Base-by-base conservation (phyloP, 2,329 filamentous ascomycete species). In the Tolypocladium nubicola region DNA sequence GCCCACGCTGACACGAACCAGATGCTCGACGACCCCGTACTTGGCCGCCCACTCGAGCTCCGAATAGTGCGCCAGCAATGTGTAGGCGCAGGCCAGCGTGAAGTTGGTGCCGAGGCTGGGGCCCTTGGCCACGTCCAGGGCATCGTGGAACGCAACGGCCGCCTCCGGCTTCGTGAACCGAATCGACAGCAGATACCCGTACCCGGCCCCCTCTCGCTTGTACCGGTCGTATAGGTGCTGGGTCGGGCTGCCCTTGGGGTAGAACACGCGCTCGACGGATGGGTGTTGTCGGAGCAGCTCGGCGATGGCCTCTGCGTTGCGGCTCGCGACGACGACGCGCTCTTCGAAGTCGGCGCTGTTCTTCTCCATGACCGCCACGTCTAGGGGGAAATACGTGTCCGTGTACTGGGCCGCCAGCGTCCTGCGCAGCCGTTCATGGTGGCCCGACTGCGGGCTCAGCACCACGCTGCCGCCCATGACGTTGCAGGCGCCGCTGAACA, bases 401-500 rank as follows among this genome's bases (percentile, higher is more conserved):
- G 62, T 4, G 40, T 59, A 35, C 58, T 67, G 37, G 61, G 66
- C 19, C 0, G 49, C 58, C 5, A 70, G 26, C 8, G 52, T 52
- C 11, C n/a, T 9, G 55, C 55, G 47, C 47, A 81, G 61, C 16
- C 63, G 50, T 1, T 58, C 2, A 62, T 76, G 73, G 58, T 68
- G 60, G 2, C 58, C 60, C 0, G 74, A 76, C 11, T 66, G 61
- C 0, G 77, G 77, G 57, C 77, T 78, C 37, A 82, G 64, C 21
- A 75, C 68, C 11, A 71, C 61, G 57, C 74, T 75, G 11, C 75
- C 80, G 26, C 69, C 79, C 72, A 82, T 77, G 50, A 80, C 76
- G 60, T 84, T 77, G 33, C 78, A 76, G 59, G 75, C 76, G 4
- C 82, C 81, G 56, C 72, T 80, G 61, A 84, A 83, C 21, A 74